These are phyloP conservation scores for Plasmodium knowlesi DNA, from an alignment of 169 alveolate species.

Conservation along the genomic window DNA sequence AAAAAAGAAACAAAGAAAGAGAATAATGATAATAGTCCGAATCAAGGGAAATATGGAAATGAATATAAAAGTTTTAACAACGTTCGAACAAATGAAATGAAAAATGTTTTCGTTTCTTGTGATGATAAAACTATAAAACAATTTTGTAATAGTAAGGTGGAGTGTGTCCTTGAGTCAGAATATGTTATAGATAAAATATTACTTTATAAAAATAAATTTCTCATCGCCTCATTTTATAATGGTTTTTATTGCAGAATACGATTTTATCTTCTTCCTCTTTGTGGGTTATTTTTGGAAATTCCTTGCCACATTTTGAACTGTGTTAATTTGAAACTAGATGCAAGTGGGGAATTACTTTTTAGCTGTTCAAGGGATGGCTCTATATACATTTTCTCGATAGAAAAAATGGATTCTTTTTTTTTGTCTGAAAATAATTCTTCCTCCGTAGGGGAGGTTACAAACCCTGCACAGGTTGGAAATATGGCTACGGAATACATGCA, in stretches of 20 bases:
- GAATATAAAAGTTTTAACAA: conserved; percentile 44
- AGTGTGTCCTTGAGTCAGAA: conserved; percentile 62
- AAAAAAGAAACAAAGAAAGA: neutral
- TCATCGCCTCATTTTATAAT: conserved; percentile 51
- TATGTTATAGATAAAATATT: conserved; percentile 38
- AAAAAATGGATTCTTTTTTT: conserved; percentile 17
- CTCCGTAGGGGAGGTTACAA: neutral
- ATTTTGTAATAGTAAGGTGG: conserved; percentile 46
- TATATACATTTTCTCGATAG: conserved; percentile 58
- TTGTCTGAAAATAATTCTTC: neutral
- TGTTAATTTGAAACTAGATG: conserved; percentile 65
- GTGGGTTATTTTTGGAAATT: conserved; percentile 69
- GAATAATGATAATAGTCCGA: conserved; percentile 2
- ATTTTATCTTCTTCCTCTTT: conserved; percentile 52
- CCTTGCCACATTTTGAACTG: conserved; percentile 58
- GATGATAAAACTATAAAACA: conserved; percentile 72
- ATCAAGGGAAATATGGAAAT: conserved; percentile 29
- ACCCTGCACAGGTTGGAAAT: neutral
- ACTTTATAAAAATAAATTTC: conserved; percentile 59
- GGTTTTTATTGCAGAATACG: conserved; percentile 64
- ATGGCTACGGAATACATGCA: neutral
- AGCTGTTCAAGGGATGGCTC: conserved; percentile 72
- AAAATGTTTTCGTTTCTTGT: conserved; percentile 59
- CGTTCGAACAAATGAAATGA: conserved; percentile 19
- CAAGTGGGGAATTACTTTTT: conserved; percentile 31